Conservation (phyloP, 1,139 yeast genomes). For the Sporopachydermia cereana region DNA sequence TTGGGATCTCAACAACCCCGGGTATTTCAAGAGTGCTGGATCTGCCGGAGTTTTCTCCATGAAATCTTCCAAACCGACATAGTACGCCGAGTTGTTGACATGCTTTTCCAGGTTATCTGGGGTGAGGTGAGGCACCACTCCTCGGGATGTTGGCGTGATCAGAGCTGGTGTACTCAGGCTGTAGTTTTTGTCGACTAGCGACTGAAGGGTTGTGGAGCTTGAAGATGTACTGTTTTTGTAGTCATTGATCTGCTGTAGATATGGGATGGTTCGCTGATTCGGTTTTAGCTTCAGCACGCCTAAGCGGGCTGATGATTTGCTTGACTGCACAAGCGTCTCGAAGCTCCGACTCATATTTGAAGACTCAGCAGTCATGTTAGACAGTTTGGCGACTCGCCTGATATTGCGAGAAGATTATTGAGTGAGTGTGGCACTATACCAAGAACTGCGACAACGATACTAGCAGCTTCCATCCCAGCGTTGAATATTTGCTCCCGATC, state of each 20-base stretch:
- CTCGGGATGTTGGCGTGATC: slow-evolving; percentile 26
- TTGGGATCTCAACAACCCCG: slow-evolving; percentile 12
- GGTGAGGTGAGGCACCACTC: slow-evolving; percentile 29
- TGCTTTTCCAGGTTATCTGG: slow-evolving; percentile 24
- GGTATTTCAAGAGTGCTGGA: slow-evolving; percentile 14
- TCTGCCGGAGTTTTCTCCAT: slow-evolving; percentile 12
- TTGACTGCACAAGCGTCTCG: background rate
- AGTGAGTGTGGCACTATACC: too few relatives aligned
- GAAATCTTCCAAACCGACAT: slow-evolving; percentile 22
- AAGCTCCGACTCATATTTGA: slow-evolving; percentile 3
- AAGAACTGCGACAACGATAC: too few relatives aligned
- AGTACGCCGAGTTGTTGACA: slow-evolving; percentile 15
- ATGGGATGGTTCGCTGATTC: background rate
- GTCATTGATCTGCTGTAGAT: background rate
- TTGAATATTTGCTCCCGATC: too few relatives aligned
- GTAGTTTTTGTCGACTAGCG: background rate
- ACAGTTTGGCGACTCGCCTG: too few relatives aligned
- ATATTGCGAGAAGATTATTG: too few relatives aligned
- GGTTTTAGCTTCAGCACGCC: background rate
- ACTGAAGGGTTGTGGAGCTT: background rate
- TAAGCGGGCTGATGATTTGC: background rate
- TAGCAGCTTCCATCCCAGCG: too few relatives aligned
- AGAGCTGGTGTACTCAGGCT: slow-evolving; percentile 21
- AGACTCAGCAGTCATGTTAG: slow-evolving; percentile 1
- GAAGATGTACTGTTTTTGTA: background rate